Evolutionary conservation across 2,329 filamentous ascomycete genomes (phyloP).

Genomic region (Gnomoniopsis smithogilvyi): DNA sequence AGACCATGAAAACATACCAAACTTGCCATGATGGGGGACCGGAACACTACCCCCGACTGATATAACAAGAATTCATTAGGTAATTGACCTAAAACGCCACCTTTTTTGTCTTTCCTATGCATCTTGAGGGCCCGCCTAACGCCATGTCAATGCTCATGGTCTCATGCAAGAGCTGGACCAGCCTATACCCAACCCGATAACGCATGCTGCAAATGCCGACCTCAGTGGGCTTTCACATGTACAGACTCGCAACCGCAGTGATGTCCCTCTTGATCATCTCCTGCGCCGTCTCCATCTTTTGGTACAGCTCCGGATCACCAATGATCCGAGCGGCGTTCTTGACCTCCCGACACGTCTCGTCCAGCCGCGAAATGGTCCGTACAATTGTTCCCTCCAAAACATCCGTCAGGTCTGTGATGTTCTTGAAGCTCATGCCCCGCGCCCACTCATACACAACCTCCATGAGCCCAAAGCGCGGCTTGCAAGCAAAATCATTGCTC

Average conservation of each 20-base stretch:
- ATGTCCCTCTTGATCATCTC: slow-evolving; percentile 98
- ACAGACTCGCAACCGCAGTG: slow-evolving; percentile 82
- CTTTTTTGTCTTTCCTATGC: too few relatives aligned
- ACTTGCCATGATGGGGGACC: too few relatives aligned
- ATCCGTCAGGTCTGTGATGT: slow-evolving; percentile 93
- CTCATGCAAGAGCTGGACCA: too few relatives aligned
- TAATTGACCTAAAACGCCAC: too few relatives aligned
- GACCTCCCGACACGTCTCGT: slow-evolving; percentile 95
- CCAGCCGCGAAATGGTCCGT: slow-evolving; percentile 84
- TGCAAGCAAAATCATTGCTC: slow-evolving; percentile 84
- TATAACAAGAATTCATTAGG: too few relatives aligned
- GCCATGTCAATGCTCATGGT: too few relatives aligned
- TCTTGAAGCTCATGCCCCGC: slow-evolving; percentile 95
- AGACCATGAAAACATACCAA: too few relatives aligned
- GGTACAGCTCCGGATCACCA: slow-evolving; percentile 86
- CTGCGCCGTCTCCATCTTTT: slow-evolving; percentile 96
- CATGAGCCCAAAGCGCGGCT: slow-evolving; percentile 86
- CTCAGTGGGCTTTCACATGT: slow-evolving; percentile 59
- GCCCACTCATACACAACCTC: slow-evolving; percentile 99
- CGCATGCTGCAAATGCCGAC: not conserved
- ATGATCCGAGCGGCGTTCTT: slow-evolving; percentile 96
- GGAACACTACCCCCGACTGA: too few relatives aligned
- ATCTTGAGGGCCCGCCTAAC: too few relatives aligned
- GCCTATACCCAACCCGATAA: too few relatives aligned
- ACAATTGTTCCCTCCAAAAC: slow-evolving; percentile 98